Evolutionary conservation across 371 early-diverging fungal genomes (phyloP).

Genomic region (Rhizopus microsporus): DNA sequence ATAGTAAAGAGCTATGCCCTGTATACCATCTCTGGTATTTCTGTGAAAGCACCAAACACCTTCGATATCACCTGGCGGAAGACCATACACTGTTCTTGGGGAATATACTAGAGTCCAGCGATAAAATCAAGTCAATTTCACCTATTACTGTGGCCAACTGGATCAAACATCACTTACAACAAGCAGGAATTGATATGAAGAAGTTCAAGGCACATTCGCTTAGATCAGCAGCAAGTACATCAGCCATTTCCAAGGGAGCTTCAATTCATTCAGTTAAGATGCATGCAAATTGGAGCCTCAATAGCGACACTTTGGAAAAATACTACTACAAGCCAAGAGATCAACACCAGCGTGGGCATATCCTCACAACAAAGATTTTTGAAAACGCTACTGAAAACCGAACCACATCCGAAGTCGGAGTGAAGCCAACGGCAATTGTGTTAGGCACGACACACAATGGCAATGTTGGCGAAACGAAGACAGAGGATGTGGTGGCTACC

Average conservation of each 20-base stretch:
- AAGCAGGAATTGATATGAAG: no score
- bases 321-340: constrained; percentile 1
- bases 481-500: constrained; percentile 12
- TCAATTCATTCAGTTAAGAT: not conserved
- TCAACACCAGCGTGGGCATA: not conserved
- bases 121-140: no score
- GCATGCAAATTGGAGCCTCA: constrained; percentile 2
- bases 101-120: no score
- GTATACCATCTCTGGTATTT: no score
- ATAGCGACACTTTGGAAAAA: not conserved
- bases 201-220: constrained; percentile 2
- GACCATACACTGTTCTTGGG: no score
- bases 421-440: constrained; percentile 9
- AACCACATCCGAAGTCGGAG: constrained; percentile 9
- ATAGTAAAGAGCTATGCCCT: no score
- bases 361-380: not conserved
- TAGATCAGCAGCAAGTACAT: not conserved
- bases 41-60: no score
- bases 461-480: constrained; percentile 5
- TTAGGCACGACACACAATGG: not conserved
- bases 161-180: no score
- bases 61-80: no score
- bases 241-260: not conserved
- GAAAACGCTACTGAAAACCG: constrained; percentile 14
- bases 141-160: no score